These are phyloP conservation scores for Blastobotrys buckinghamii DNA, from an alignment of 1,139 yeast genomes.

Conservation along the genomic window DNA sequence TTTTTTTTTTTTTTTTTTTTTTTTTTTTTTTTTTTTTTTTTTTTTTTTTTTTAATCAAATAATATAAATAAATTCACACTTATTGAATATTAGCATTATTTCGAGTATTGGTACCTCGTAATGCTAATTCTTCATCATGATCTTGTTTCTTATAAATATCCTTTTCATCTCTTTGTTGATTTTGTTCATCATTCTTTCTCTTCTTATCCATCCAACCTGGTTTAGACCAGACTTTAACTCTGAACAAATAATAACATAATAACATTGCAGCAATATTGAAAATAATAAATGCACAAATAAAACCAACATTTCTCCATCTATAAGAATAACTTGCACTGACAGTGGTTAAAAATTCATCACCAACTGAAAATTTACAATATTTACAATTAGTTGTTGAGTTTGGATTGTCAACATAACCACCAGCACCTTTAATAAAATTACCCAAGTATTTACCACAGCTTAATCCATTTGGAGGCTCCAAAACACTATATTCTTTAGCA, in stretches of 20 bases:
- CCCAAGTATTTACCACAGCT: constrained; percentile 42
- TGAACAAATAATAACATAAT: constrained; percentile 37
- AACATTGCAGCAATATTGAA: constrained; percentile 50
- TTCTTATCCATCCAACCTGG: constrained; percentile 14
- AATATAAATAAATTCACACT: no score
- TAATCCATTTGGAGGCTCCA: constrained; percentile 47
- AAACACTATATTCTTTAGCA: constrained; percentile 39
- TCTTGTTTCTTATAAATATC: constrained; percentile 18
- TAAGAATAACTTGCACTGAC: constrained; percentile 38
- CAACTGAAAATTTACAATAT: constrained; percentile 43
- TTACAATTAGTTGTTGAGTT: constrained; percentile 40
- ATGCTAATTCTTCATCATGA: constrained; percentile 18
- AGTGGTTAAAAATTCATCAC: constrained; percentile 39
- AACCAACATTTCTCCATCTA: constrained; percentile 64
- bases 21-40: background rate
- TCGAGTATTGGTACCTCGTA: background rate
- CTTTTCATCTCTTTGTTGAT: constrained; percentile 8
- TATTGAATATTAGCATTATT: background rate
- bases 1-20: no score
- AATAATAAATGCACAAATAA: constrained; percentile 48
- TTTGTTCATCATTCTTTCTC: constrained; percentile 10
- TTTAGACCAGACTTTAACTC: constrained; percentile 26
- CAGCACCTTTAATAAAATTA: constrained; percentile 33
- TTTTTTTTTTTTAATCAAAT: background rate
- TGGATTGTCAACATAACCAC: constrained; percentile 42